Base-by-base conservation (phyloP, 306 rosid genomes). In the Arachis stenosperma region DNA sequence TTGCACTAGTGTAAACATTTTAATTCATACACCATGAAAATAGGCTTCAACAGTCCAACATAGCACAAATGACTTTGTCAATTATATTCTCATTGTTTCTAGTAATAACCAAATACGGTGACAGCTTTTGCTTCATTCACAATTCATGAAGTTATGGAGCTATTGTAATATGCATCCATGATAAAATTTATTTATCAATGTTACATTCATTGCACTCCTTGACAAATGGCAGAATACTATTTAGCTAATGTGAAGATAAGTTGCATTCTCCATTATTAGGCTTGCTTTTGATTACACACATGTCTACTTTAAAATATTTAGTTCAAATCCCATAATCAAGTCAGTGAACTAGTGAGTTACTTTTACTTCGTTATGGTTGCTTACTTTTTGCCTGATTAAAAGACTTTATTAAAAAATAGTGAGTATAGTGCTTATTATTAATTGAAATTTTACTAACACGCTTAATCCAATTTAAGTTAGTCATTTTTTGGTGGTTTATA, bases 351-450 rank as follows among this genome's bases (percentile, higher is more conserved):
- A 33, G 15, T 39, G n/a, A 64, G 61, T 39, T 12, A 68, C 46
- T 47, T 56, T 57, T 69, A 58, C 41, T 40, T 80, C 67, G 59
- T 14, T 70, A 3, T 67, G 50, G 42, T 56, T 66, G 70, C 27
- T 80, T 69, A 59, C 22, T 61, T 55, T 43, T 72, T 75, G 40
- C 73, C 17, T 17, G 17, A 17, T 17, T 17, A 17, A 17, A 17
- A 17, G 17, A 17, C 17, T 17, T 17, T 17, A 17, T 17, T 17
- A 17, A 17, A 17, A 17, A 17, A 17, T 17, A 17, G 17, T 17
- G 17, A 17, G 17, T 17, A 17, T 17, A 17, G 17, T 17, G 17
- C 17, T 17, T 17, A 17, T 17, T 17, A 17, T 17, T 17, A 17
- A 17, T 17, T 17, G 17, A 17, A 17, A 17, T 17, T 17, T 17